phyloP scores from a whole-genome alignment of 768 basidiomycete genomes.

The Psilocybe tampanensis region DNA sequence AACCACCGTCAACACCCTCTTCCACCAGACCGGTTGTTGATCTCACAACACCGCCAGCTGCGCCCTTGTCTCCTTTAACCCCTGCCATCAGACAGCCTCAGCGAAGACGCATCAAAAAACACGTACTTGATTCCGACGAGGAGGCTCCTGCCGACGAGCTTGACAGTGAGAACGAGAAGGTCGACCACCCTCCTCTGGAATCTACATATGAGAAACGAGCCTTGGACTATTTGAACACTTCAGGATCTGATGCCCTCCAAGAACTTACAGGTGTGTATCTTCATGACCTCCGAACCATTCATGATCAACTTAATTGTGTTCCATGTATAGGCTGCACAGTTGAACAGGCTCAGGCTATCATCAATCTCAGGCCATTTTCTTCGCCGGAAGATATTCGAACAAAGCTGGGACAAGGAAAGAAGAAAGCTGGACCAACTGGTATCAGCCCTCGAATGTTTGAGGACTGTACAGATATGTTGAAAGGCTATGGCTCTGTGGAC shows the following conservation, averaged over 20 bases:
- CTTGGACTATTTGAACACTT: conserved; percentile 69
- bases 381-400: conserved; percentile 71
- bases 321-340: conserved; percentile 72
- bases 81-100: conserved; percentile 42
- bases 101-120: conserved; percentile 56
- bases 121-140: conserved; percentile 69
- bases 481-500: conserved; percentile 88
- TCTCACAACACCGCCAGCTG: conserved; percentile 33
- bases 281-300: background rate
- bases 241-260: conserved; percentile 63
- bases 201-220: conserved; percentile 50
- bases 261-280: conserved; percentile 68
- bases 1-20: conserved; percentile 39
- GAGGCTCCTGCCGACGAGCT: conserved; percentile 56
- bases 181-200: conserved; percentile 30
- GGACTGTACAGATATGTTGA: conserved; percentile 83
- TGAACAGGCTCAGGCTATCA: conserved; percentile 81
- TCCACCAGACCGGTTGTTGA: conserved; percentile 41
- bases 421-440: conserved; percentile 79
- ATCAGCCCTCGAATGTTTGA: conserved; percentile 91
- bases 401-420: conserved; percentile 85
- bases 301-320: conserved; percentile 5
- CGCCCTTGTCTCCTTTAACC: conserved; percentile 37
- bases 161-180: conserved; percentile 37
- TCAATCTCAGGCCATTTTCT: conserved; percentile 78